Conservation (phyloP, 139 green algal genomes). For the Ettlia oleoabundans region DNA sequence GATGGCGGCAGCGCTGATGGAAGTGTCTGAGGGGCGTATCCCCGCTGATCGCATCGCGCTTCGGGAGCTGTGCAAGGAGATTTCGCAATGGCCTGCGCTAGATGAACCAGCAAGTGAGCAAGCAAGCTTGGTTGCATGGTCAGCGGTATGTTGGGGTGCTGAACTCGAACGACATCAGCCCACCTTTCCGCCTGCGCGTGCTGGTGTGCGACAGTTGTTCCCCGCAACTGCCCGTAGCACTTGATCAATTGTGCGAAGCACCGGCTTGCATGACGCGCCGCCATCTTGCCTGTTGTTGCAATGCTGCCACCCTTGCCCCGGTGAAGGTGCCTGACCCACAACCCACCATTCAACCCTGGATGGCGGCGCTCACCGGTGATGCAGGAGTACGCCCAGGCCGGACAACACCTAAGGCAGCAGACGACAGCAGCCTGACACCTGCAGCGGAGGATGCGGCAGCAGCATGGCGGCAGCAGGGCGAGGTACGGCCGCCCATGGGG, state of each 20-base stretch:
- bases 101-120: conserved; percentile 30
- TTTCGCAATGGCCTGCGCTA: conserved; percentile 74
- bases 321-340: conserved; percentile 26
- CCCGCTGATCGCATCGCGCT: conserved; percentile 88
- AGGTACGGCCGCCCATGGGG: conserved; percentile 50
- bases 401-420: neutral
- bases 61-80: conserved; percentile 80
- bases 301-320: neutral
- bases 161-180: too few relatives aligned
- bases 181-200: too few relatives aligned
- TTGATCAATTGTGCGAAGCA: too few relatives aligned
- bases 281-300: too few relatives aligned
- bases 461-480: conserved; percentile 34
- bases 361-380: neutral
- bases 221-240: too few relatives aligned
- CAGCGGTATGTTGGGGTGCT: too few relatives aligned
- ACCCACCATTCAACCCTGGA: neutral
- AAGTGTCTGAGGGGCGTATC: conserved; percentile 80
- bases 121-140: neutral
- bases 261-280: neutral
- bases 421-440: conserved; percentile 1
- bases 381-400: conserved; percentile 5
- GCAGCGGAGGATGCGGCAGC: conserved; percentile 39
- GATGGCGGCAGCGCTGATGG: conserved; percentile 82
- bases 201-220: too few relatives aligned